Conservation (phyloP, 1,139 yeast genomes). For the Zygosaccharomyces sapae region DNA sequence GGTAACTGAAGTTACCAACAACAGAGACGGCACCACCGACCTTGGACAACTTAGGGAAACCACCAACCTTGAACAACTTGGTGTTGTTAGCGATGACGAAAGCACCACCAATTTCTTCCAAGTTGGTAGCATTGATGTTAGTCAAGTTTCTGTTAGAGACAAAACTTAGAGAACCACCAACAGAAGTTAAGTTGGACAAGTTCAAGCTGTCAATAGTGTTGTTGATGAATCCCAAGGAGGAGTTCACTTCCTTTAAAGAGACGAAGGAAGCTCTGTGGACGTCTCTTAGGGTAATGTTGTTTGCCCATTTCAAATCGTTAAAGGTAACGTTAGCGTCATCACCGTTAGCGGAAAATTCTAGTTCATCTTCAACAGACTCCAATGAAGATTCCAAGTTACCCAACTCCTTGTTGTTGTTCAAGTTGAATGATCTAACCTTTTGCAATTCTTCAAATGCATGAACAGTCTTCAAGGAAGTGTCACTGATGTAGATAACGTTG, state of each 20-base stretch:
- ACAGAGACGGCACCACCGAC: conserved; percentile 86
- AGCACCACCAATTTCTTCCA: conserved; percentile 79
- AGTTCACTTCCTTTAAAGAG: conserved; percentile 66
- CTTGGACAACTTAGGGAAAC: conserved; percentile 67
- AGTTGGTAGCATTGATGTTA: conserved; percentile 63
- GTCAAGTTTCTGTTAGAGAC: conserved; percentile 68
- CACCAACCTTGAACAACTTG: conserved; percentile 57
- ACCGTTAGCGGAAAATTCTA: conserved; percentile 83
- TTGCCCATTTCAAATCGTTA: conserved; percentile 72
- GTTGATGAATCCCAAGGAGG: conserved; percentile 74
- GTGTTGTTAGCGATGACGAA: conserved; percentile 83
- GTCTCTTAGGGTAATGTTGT: conserved; percentile 78
- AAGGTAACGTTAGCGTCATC: conserved; percentile 64
- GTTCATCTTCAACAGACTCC: conserved; percentile 64
- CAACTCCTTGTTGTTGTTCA: conserved; percentile 82
- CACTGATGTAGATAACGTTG: conserved; percentile 68
- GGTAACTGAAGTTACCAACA: conserved; percentile 74
- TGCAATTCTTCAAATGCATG: conserved; percentile 71
- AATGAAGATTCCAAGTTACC: conserved; percentile 67
- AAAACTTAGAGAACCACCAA: conserved; percentile 82
- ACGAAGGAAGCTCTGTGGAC: conserved; percentile 68
- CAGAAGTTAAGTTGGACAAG: conserved; percentile 50
- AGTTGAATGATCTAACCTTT: conserved; percentile 68
- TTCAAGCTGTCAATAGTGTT: conserved; percentile 55
- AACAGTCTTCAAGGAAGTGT: conserved; percentile 76